Conservation (phyloP, 2,329 filamentous ascomycete species). For the Trichoderma pleuroti region DNA sequence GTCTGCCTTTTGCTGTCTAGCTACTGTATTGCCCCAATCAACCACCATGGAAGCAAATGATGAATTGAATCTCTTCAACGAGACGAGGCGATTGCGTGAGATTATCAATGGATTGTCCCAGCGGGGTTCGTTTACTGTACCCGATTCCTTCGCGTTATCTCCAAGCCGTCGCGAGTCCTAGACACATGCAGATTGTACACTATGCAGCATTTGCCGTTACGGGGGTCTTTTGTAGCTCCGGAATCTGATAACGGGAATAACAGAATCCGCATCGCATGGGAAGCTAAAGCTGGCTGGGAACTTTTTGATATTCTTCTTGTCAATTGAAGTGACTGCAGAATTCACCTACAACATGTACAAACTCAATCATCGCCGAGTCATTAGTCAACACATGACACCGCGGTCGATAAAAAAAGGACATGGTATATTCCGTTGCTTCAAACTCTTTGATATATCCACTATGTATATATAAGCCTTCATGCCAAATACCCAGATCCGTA, state of each 20-base stretch:
- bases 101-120: background rate
- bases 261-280: background rate
- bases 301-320: background rate
- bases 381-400: background rate
- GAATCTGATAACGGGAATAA: background rate
- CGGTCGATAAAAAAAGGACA: background rate
- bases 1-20: background rate
- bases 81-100: background rate
- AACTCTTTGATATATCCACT: background rate
- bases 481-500: background rate
- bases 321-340: background rate
- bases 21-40: background rate
- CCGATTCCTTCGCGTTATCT: background rate
- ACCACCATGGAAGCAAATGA: background rate
- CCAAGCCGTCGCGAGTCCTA: background rate
- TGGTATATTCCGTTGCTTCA: background rate
- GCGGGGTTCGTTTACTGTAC: slow-evolving; percentile 14
- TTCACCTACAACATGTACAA: background rate
- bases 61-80: background rate
- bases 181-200: background rate
- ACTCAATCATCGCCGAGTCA: background rate
- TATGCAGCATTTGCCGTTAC: background rate
- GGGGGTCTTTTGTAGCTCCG: background rate
- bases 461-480: background rate
- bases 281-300: background rate